A percentile compares a stretch with the other conserved stretches of the same genome.
phyloP scores from a whole-genome alignment of 768 basidiomycete genomes.

The Pisolithus sp. region DNA sequence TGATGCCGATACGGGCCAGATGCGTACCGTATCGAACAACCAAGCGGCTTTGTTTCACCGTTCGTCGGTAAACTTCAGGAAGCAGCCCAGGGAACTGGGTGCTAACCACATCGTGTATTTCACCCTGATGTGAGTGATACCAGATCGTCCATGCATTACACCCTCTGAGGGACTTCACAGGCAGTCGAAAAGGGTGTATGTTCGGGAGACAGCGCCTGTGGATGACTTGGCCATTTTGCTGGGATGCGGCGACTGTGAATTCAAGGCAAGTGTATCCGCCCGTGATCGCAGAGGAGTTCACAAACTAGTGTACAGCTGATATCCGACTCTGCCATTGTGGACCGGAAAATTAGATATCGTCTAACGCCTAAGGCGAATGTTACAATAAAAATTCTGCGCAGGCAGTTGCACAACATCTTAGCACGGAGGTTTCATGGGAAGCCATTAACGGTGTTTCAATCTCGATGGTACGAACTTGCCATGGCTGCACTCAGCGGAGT shows the following conservation, averaged over 20 bases:
- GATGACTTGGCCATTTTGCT: constrained; percentile 78
- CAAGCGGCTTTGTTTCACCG: constrained; percentile 80
- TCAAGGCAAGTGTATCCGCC: constrained; percentile 51
- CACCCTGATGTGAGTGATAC: constrained; percentile 66
- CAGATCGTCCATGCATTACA: background rate
- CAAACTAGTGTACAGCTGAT: constrained; percentile 43
- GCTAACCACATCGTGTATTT: constrained; percentile 77
- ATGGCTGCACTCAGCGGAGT: constrained; percentile 53
- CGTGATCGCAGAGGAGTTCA: constrained; percentile 1
- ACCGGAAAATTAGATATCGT: constrained; percentile 78
- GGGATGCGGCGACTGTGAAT: constrained; percentile 86
- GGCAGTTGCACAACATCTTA: constrained; percentile 51
- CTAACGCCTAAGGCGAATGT: constrained; percentile 64
- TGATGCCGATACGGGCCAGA: constrained; percentile 52
- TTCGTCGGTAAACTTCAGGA: constrained; percentile 83
- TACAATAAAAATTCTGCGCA: constrained; percentile 76
- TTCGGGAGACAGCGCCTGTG: constrained; percentile 88
- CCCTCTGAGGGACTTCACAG: constrained; percentile 32
- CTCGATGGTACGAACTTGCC: constrained; percentile 69
- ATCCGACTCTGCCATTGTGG: constrained; percentile 66
- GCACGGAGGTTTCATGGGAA: constrained; percentile 63
- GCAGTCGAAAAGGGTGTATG: constrained; percentile 91
- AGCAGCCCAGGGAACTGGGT: constrained; percentile 61
- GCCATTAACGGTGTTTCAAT: constrained; percentile 50
- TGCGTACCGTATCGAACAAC: constrained; percentile 80